These are phyloP conservation scores for cucumber (Cucumis sativus) DNA, from an alignment of 306 rosid genomes.

Conservation along the genomic window DNA sequence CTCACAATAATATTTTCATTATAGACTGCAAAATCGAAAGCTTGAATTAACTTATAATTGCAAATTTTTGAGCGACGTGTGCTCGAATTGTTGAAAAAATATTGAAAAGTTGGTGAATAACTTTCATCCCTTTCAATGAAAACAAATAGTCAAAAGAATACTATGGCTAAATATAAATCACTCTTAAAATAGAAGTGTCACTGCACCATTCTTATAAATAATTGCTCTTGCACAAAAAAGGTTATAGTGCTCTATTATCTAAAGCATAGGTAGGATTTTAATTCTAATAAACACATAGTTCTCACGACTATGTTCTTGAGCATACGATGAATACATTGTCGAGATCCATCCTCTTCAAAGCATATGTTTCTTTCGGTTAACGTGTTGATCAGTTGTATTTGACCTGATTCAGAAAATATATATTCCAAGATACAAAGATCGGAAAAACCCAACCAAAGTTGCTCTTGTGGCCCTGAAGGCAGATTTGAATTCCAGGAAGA, in stretches of 20 bases:
- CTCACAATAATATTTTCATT: too few species aligned
- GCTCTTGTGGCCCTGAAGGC: not conserved
- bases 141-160: too few species aligned
- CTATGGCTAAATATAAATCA: too few species aligned
- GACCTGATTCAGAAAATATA: not conserved
- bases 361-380: not conserved
- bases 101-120: too few species aligned
- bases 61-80: too few species aligned
- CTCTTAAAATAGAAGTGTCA: too few species aligned
- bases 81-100: too few species aligned
- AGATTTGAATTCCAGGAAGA: not conserved
- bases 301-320: not conserved
- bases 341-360: not conserved
- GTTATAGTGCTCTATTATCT: not conserved
- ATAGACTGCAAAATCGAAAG: too few species aligned
- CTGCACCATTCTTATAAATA: too few species aligned
- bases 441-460: not conserved
- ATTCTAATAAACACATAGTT: too few species aligned
- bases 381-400: not conserved
- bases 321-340: not conserved
- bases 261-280: not conserved
- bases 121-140: too few species aligned
- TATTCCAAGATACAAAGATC: not conserved
- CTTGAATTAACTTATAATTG: too few species aligned
- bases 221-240: not conserved